Conservation (phyloP, 192 early-diverging fungal species). For the Coemansia sp. region DNA sequence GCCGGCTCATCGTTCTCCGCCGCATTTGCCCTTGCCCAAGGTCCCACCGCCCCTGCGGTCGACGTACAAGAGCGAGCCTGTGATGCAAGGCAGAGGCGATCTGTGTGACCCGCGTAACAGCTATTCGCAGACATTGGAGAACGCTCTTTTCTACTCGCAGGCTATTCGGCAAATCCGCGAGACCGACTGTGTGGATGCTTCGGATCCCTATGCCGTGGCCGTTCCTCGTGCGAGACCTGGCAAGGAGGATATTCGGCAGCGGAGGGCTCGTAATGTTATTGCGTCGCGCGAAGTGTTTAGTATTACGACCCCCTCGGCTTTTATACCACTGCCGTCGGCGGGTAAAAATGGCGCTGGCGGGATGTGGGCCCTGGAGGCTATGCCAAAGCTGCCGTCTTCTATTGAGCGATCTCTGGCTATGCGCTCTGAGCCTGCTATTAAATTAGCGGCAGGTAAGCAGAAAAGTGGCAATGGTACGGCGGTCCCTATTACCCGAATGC, state of each 20-base stretch:
- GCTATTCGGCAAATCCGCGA: slow-evolving; percentile 46
- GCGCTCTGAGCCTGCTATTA: slow-evolving; percentile 48
- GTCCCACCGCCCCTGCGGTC: slow-evolving; percentile 27
- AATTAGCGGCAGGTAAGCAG: slow-evolving; percentile 13
- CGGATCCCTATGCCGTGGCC: slow-evolving; percentile 23
- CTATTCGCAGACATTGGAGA: slow-evolving; percentile 54
- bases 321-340: slow-evolving; percentile 22
- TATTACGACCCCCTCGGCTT: slow-evolving; percentile 34
- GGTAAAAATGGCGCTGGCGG: not conserved
- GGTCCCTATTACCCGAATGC: slow-evolving; percentile 24
- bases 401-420: slow-evolving; percentile 26
- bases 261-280: slow-evolving; percentile 45
- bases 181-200: slow-evolving; percentile 23
- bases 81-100: slow-evolving; percentile 18
- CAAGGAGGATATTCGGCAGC: slow-evolving; percentile 50
- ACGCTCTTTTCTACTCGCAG: slow-evolving; percentile 54
- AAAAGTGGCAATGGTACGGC: slow-evolving; percentile 12
- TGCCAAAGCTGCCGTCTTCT: slow-evolving; percentile 5
- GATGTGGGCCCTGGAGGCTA: slow-evolving; percentile 2
- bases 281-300: slow-evolving; percentile 50
- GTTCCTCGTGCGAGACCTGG: slow-evolving; percentile 41
- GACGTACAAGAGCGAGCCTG: slow-evolving; percentile 50
- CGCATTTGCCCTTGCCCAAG: not conserved
- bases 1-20: not conserved
- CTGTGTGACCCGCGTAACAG: slow-evolving; percentile 16